Percentiles rank a stretch among this genome's conserved stretches.
These are phyloP conservation scores for Mycena indigotica DNA, from an alignment of 768 basidiomycete genomes.

Conservation along the genomic window DNA sequence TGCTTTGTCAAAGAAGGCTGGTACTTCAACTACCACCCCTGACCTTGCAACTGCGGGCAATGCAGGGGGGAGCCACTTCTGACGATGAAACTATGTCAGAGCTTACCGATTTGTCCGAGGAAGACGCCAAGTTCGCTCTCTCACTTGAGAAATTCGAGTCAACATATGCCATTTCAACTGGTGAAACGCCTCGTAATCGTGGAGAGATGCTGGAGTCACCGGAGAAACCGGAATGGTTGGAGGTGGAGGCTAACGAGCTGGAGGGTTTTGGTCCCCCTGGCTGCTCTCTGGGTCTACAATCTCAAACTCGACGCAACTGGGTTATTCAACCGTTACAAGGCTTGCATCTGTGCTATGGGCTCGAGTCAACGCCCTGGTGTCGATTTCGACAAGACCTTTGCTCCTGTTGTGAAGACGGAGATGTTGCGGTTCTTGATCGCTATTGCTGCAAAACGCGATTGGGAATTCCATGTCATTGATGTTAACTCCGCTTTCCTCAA, in stretches of 20 bases:
- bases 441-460: constrained; percentile 28
- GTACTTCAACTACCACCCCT: no score
- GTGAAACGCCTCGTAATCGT: constrained; percentile 6
- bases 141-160: no score
- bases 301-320: constrained; percentile 38
- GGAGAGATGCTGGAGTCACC: constrained; percentile 26
- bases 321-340: constrained; percentile 37
- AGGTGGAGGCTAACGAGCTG: constrained; percentile 26
- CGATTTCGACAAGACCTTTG: constrained; percentile 39
- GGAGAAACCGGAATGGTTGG: constrained; percentile 30
- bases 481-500: constrained; percentile 36
- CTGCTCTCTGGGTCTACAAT: constrained; percentile 39
- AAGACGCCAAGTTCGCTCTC: constrained; percentile 2
- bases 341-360: constrained; percentile 41
- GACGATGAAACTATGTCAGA: neutral
- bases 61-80: constrained; percentile 6
- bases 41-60: neutral
- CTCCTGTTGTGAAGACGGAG: constrained; percentile 28
- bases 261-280: constrained; percentile 30
- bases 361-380: constrained; percentile 39
- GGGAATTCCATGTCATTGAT: constrained; percentile 36
- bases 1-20: neutral
- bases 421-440: constrained; percentile 27
- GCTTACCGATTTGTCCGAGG: constrained; percentile 4
- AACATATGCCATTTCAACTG: neutral